Percentiles rank a stretch among this genome's conserved stretches.
phyloP scores from a whole-genome alignment of 495 filamentous ascomycete species.

The Lasiosphaeria hispida region DNA sequence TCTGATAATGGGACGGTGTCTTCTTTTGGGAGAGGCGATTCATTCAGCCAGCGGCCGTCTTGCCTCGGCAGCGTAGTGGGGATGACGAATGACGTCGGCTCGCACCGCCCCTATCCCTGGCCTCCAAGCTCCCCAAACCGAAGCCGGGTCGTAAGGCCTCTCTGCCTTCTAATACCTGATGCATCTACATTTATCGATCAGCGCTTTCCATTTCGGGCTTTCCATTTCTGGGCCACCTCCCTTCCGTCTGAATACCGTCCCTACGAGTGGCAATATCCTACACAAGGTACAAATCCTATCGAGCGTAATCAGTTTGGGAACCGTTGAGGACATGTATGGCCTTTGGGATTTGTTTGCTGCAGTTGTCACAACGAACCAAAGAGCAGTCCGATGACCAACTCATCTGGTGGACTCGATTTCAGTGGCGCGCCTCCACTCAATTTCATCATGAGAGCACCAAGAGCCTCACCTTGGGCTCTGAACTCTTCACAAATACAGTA shows the following conservation, averaged over 20 bases:
- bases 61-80: too few relatives aligned
- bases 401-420: background rate
- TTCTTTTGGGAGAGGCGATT: conserved; percentile 6
- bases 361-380: too few relatives aligned
- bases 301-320: too few relatives aligned
- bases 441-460: background rate
- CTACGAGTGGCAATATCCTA: too few relatives aligned
- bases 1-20: background rate
- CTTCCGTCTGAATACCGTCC: too few relatives aligned
- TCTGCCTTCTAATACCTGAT: background rate
- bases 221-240: too few relatives aligned
- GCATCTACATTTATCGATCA: background rate
- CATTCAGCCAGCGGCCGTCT: conserved; percentile 4
- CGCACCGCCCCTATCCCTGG: background rate
- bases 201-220: too few relatives aligned
- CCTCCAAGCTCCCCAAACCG: background rate
- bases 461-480: too few relatives aligned
- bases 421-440: background rate
- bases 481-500: too few relatives aligned
- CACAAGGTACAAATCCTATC: too few relatives aligned
- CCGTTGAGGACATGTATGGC: too few relatives aligned
- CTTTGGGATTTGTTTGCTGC: background rate
- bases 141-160: background rate
- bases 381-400: background rate
- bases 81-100: conserved; percentile 30